These are phyloP conservation scores for Immersiporthe knoxdaviesiana DNA, from an alignment of 2,329 filamentous ascomycete genomes.

Conservation along the genomic window DNA sequence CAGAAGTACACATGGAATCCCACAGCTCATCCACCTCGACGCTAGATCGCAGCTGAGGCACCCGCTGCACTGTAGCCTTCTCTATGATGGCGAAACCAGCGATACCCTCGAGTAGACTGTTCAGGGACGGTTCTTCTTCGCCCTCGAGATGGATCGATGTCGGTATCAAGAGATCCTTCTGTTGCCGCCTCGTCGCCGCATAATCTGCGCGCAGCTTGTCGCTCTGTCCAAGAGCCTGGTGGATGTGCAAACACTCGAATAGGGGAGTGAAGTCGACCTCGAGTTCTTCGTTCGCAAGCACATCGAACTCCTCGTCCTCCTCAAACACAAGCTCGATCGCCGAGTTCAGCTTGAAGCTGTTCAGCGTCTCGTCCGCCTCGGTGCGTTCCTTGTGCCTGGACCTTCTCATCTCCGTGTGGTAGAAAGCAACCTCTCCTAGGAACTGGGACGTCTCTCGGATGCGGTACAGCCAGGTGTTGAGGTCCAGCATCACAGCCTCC, in stretches of 20 bases:
- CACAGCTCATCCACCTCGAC: slow-evolving; percentile 97
- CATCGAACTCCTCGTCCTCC: slow-evolving; percentile 92
- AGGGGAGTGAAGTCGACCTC: slow-evolving; percentile 93
- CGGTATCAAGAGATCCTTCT: slow-evolving; percentile 89
- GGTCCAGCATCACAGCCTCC: slow-evolving; percentile 93
- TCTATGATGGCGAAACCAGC: slow-evolving; percentile 97
- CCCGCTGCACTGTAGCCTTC: slow-evolving; percentile 86
- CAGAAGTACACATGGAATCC: slow-evolving; percentile 95
- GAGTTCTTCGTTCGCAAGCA: slow-evolving; percentile 92
- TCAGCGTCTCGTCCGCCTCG: slow-evolving; percentile 74
- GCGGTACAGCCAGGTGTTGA: slow-evolving; percentile 95
- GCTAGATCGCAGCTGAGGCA: slow-evolving; percentile 78
- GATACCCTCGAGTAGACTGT: slow-evolving; percentile 88
- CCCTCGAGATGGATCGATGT: slow-evolving; percentile 74
- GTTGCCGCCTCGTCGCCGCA: slow-evolving; percentile 83
- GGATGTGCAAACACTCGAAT: slow-evolving; percentile 94
- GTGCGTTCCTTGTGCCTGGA: slow-evolving; percentile 81
- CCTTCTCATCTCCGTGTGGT: slow-evolving; percentile 87
- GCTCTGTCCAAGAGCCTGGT: slow-evolving; percentile 88
- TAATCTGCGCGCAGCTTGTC: slow-evolving; percentile 92
- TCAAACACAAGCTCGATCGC: slow-evolving; percentile 94
- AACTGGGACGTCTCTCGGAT: slow-evolving; percentile 97
- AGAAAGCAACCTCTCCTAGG: slow-evolving; percentile 93
- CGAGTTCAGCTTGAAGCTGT: slow-evolving; percentile 90
- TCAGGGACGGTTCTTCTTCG: slow-evolving; percentile 84